Evolutionary conservation across 805 yeast species (phyloP).

Genomic region (Yamadazyma akitaensis): DNA sequence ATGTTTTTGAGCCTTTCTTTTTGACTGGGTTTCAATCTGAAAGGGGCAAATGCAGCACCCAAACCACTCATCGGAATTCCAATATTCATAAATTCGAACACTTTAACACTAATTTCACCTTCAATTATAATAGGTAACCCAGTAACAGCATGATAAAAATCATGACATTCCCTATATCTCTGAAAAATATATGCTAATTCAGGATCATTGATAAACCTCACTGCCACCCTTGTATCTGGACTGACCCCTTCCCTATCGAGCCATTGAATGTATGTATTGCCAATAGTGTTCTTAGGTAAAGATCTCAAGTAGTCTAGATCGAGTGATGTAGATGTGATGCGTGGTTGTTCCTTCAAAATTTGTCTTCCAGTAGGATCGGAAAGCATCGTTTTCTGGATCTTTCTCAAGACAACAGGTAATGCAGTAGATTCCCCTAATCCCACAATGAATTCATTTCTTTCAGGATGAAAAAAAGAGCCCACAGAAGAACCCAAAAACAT

Average conservation of each 20-base stretch:
- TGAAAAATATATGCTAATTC: constrained; percentile 91
- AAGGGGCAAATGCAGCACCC: constrained; percentile 88
- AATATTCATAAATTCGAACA: constrained; percentile 86
- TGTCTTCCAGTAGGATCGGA: constrained; percentile 71
- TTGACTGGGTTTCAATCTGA: constrained; percentile 63
- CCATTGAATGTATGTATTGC: constrained; percentile 79
- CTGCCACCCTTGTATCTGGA: constrained; percentile 91
- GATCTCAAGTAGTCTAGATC: constrained; percentile 56
- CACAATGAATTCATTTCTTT: constrained; percentile 68
- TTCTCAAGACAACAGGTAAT: constrained; percentile 58
- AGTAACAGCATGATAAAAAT: constrained; percentile 89
- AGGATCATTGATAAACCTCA: constrained; percentile 81
- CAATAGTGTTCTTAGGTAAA: constrained; percentile 69
- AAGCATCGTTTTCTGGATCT: constrained; percentile 71
- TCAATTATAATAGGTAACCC: constrained; percentile 89
- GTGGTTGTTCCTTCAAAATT: constrained; percentile 74
- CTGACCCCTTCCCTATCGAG: constrained; percentile 82
- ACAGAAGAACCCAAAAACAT: constrained; percentile 72
- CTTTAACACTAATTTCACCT: constrained; percentile 94
- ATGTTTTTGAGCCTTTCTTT: constrained; percentile 60
- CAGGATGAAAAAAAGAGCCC: constrained; percentile 76
- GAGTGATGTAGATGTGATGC: constrained; percentile 72
- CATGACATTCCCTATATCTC: constrained; percentile 94
- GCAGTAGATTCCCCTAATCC: constrained; percentile 92
- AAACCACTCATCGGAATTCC: constrained; percentile 95